Base-by-base conservation (phyloP, 2,329 filamentous ascomycete genomes). In the Knufia fluminis region DNA sequence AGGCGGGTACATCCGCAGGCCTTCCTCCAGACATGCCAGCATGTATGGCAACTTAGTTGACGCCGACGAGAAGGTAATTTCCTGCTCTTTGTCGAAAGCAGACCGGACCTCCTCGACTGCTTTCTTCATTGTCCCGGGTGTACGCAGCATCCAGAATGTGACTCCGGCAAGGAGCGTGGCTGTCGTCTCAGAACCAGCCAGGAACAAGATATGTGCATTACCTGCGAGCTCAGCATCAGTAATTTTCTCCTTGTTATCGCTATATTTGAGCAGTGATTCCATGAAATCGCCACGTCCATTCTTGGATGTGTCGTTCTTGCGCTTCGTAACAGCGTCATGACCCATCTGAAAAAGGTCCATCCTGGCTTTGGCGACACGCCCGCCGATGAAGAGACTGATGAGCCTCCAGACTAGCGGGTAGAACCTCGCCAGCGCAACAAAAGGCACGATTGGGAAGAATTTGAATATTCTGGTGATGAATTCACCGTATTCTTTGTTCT, bases 151-250 rank as follows among this genome's bases (percentile, higher is more conserved):
- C 0, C 69, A 60, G 46, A 66, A 74, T 0, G 69, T 71, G 0
- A 62, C 58, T 1, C 71, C 72, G 0, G 63, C 59, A 2, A 75
- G 58, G 2, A 66, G 57, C 0, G 71, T 71, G 0, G 71, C 71
- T 0, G 71, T 74, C 0, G 72, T 75, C 48, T 75, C 71, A 3
- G 63, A 67, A 0, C 72, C 72, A 0, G 68, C 72, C 2, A 65
- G 49, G 4, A 71, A 59, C 33, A 71, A 39, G 16, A 63, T 44
- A 3, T 59, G 50, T 1, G 62, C 57, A 35, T 66, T 69, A 2
- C 57, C 45, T 35, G 65, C 57, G 36, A 72, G 64, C 41, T 71
- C 67, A 1, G 50, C 56, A 1, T 51, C 33, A 4, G 32, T 59
- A 48, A 64, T 20, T 2, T 50, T 52, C 12, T 42, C 42, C 6